Evolutionary conservation across 768 basidiomycete species (phyloP).

Genomic region (Lactarius trivialis): DNA sequence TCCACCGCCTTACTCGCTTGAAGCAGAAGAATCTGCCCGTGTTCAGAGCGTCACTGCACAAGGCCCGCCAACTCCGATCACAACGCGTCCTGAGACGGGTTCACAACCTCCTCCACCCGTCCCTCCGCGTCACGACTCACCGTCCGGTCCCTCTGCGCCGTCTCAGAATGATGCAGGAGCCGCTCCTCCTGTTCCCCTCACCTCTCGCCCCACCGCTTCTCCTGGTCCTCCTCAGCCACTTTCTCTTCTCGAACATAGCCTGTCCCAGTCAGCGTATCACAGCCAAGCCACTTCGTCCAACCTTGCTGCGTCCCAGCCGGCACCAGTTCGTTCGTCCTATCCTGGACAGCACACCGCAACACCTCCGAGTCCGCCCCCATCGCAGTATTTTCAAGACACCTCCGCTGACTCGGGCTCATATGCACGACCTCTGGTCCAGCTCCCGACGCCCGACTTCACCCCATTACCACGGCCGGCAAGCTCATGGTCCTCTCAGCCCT

Average conservation of each 20-base stretch:
- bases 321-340: not conserved
- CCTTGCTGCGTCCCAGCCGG: not conserved
- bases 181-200: conserved; percentile 13
- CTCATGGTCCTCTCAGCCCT: not conserved
- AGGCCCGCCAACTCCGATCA: conserved; percentile 5
- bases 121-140: conserved; percentile 12
- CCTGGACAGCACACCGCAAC: not conserved
- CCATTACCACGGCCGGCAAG: not conserved
- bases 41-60: not conserved
- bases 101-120: conserved; percentile 9
- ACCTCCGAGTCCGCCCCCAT: not conserved
- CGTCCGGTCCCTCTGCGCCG: not conserved
- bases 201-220: conserved; percentile 12
- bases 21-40: conserved; percentile 33
- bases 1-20: conserved; percentile 64
- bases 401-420: not conserved
- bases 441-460: not conserved
- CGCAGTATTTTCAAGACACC: not conserved
- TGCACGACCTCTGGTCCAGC: not conserved
- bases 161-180: not conserved
- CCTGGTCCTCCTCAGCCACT: not conserved
- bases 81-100: conserved; percentile 14
- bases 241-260: not conserved
- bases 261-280: not conserved
- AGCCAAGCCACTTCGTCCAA: not conserved